Percentiles rank a stretch among this genome's conserved stretches.
Evolutionary conservation across 805 yeast species (phyloP).

Genomic region (Candida maris): DNA sequence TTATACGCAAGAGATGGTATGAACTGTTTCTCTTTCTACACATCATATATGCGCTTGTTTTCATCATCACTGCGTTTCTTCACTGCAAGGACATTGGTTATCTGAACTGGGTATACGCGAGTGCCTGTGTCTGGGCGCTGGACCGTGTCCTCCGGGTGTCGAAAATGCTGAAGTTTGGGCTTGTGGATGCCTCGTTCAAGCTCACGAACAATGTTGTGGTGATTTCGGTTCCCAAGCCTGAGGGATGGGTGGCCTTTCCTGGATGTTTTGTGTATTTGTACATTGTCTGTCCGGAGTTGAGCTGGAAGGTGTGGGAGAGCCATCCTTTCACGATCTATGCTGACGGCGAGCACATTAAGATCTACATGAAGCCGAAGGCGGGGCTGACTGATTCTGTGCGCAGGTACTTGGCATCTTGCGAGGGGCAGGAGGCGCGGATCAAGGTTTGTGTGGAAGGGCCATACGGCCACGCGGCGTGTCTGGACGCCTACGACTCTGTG

Average conservation of each 20-base stretch:
- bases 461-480: constrained; percentile 43
- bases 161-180: constrained; percentile 32
- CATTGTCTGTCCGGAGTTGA: constrained; percentile 30
- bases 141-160: constrained; percentile 38
- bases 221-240: constrained; percentile 40
- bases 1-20: constrained; percentile 44
- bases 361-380: constrained; percentile 44
- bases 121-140: constrained; percentile 38
- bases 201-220: constrained; percentile 19
- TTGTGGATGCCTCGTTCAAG: constrained; percentile 15
- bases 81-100: constrained; percentile 41
- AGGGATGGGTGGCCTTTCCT: constrained; percentile 44
- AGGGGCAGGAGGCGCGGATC: constrained; percentile 16
- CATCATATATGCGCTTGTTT: constrained; percentile 41
- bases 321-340: constrained; percentile 55
- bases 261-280: constrained; percentile 60
- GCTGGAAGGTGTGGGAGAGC: constrained; percentile 53
- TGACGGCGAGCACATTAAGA: constrained; percentile 27
- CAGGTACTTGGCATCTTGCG: constrained; percentile 22
- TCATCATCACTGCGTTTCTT: constrained; percentile 44
- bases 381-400: constrained; percentile 45
- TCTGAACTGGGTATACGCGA: constrained; percentile 38
- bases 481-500: constrained; percentile 39
- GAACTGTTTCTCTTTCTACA: constrained; percentile 44
- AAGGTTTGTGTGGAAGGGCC: constrained; percentile 50